Evolutionary conservation across 768 basidiomycete genomes (phyloP).

Genomic region (Boletellus sp.): DNA sequence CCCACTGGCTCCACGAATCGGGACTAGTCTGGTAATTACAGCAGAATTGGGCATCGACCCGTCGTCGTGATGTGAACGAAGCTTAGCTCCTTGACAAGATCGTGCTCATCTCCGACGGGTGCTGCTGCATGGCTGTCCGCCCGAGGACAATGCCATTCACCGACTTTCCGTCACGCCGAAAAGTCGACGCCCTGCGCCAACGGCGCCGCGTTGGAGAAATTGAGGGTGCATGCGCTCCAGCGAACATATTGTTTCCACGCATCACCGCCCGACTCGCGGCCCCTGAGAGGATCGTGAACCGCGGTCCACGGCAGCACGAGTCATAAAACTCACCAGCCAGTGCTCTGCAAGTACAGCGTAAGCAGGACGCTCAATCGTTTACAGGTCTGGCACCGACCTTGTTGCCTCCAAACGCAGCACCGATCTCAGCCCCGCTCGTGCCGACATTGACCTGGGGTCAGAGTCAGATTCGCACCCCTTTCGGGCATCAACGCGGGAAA

Average conservation of each 20-base stretch:
- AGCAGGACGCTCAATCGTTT: constrained; percentile 13
- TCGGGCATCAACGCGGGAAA: constrained; percentile 8
- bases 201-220: constrained; percentile 85
- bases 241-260: constrained; percentile 98
- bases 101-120: constrained; percentile 8
- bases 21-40: constrained; percentile 25
- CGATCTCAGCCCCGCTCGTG: constrained; percentile 69
- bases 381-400: constrained; percentile 48
- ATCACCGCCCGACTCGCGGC: constrained; percentile 94
- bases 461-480: constrained; percentile 3
- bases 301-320: constrained; percentile 13
- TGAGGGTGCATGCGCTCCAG: constrained; percentile 90
- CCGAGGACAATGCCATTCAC: background rate
- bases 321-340: constrained; percentile 61
- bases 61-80: constrained; percentile 27
- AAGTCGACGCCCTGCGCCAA: constrained; percentile 94
- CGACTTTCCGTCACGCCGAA: constrained; percentile 35
- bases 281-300: constrained; percentile 47
- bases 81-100: constrained; percentile 14
- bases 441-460: constrained; percentile 56
- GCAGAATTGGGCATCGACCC: constrained; percentile 11
- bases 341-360: constrained; percentile 48
- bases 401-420: constrained; percentile 92
- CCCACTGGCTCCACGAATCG: constrained; percentile 14
- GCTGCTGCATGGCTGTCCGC: constrained; percentile 8